phyloP scores from a whole-genome alignment of 768 basidiomycete species.

The Tulasnella sp. region DNA sequence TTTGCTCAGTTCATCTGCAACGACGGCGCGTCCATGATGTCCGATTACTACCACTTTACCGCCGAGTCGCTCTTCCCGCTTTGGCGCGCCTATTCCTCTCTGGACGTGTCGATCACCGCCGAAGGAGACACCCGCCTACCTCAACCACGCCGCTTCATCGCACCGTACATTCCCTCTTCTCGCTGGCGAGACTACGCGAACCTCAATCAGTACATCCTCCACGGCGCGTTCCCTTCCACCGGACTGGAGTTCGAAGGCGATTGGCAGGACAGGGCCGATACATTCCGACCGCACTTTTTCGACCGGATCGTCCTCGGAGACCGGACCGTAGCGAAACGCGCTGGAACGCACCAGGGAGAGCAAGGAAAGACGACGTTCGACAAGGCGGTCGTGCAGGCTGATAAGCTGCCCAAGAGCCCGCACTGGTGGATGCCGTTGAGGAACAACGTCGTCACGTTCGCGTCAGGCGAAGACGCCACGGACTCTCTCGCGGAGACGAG shows the following conservation, averaged over 20 bases:
- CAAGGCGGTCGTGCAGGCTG: slow-evolving; percentile 23
- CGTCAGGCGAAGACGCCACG: slow-evolving; percentile 20
- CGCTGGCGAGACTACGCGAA: slow-evolving; percentile 85
- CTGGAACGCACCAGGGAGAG: slow-evolving; percentile 22
- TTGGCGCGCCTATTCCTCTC: slow-evolving; percentile 79
- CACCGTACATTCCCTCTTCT: slow-evolving; percentile 56
- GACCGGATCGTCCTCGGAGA: slow-evolving; percentile 81
- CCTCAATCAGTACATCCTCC: slow-evolving; percentile 84
- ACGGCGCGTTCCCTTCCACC: slow-evolving; percentile 67
- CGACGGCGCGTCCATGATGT: slow-evolving; percentile 63
- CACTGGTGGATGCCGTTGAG: slow-evolving; percentile 70
- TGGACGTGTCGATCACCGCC: slow-evolving; percentile 55
- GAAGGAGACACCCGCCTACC: slow-evolving; percentile 62
- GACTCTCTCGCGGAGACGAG: slow-evolving; percentile 22
- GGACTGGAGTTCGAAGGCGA: slow-evolving; percentile 73
- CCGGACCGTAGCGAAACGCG: slow-evolving; percentile 67
- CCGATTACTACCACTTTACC: slow-evolving; percentile 89
- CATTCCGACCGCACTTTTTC: slow-evolving; percentile 63
- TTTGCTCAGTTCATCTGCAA: slow-evolving; percentile 68
- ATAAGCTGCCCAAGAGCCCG: slow-evolving; percentile 46
- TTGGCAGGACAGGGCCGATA: slow-evolving; percentile 66
- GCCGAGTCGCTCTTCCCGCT: slow-evolving; percentile 87
- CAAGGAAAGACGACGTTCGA: slow-evolving; percentile 17
- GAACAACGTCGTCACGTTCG: slow-evolving; percentile 12
- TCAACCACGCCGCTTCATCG: slow-evolving; percentile 59